These are phyloP conservation scores for Teratosphaeria viscida DNA, from an alignment of 2,329 filamentous ascomycete species.

Conservation along the genomic window DNA sequence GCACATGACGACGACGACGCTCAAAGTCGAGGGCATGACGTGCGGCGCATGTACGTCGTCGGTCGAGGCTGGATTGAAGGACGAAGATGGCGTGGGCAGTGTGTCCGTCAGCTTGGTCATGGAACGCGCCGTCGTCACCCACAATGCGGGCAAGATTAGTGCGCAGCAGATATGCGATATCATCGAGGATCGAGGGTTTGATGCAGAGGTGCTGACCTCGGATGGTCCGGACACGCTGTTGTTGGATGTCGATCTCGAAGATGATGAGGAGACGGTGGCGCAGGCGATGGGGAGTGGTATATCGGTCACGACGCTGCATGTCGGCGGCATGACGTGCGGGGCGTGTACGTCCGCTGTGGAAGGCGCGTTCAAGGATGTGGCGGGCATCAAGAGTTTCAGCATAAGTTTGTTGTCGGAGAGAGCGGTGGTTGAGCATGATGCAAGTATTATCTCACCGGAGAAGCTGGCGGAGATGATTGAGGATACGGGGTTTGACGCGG, in stretches of 20 bases:
- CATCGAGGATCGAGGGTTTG: slow-evolving; percentile 86
- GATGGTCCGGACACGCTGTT: slow-evolving; percentile 16
- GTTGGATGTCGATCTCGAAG: slow-evolving; percentile 15
- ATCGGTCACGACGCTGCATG: slow-evolving; percentile 81
- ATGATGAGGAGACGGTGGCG: slow-evolving; percentile 3
- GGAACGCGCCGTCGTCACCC: slow-evolving; percentile 85
- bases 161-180: slow-evolving; percentile 70
- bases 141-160: slow-evolving; percentile 66
- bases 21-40: slow-evolving; percentile 75
- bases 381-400: slow-evolving; percentile 75
- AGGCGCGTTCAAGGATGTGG: slow-evolving; percentile 71
- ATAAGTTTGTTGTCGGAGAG: slow-evolving; percentile 92
- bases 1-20: slow-evolving; percentile 77
- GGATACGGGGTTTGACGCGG: slow-evolving; percentile 82
- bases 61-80: slow-evolving; percentile 79
- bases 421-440: slow-evolving; percentile 87
- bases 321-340: slow-evolving; percentile 82
- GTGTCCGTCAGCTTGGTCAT: slow-evolving; percentile 92
- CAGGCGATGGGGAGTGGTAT: slow-evolving; percentile 44
- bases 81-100: slow-evolving; percentile 67
- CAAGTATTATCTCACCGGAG: slow-evolving; percentile 60
- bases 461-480: slow-evolving; percentile 77
- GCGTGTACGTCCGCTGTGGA: slow-evolving; percentile 95
- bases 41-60: slow-evolving; percentile 92
- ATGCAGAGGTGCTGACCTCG: slow-evolving; percentile 49